phyloP scores from a whole-genome alignment of 2,329 filamentous ascomycete species.

The Xylaria sp. region DNA sequence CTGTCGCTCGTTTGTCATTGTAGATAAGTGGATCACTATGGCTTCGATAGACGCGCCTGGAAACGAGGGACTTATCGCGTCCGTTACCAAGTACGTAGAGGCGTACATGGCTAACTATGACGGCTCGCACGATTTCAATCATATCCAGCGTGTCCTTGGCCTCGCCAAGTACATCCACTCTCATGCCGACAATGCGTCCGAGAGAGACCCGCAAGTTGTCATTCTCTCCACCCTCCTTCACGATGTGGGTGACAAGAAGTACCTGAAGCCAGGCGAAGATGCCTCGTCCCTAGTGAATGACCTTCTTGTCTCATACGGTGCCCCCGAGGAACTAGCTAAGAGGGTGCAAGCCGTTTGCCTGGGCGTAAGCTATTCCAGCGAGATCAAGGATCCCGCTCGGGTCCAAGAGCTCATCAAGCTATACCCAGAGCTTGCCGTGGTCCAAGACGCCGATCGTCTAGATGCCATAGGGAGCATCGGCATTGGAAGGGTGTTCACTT shows the following conservation, averaged over 20 bases:
- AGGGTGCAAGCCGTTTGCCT: constrained; percentile 75
- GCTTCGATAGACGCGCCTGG: constrained; percentile 30
- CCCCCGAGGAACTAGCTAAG: constrained; percentile 61
- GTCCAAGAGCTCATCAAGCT: constrained; percentile 66
- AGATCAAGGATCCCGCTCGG: constrained; percentile 67
- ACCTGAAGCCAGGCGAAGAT: constrained; percentile 64
- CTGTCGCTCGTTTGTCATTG: constrained; percentile 30
- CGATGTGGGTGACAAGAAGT: constrained; percentile 88
- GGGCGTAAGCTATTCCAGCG: constrained; percentile 78
- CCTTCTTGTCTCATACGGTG: constrained; percentile 63
- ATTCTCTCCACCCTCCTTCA: constrained; percentile 79
- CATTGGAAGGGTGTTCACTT: constrained; percentile 79
- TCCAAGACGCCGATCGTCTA: constrained; percentile 92
- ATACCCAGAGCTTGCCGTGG: constrained; percentile 78
- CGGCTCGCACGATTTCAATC: constrained; percentile 84
- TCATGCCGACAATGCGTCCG: constrained; percentile 36
- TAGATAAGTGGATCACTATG: constrained; percentile 33
- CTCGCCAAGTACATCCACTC: constrained; percentile 71
- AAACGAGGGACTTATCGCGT: constrained; percentile 54
- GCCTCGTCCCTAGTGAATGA: constrained; percentile 59
- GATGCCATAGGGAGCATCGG: constrained; percentile 90
- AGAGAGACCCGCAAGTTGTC: constrained; percentile 60
- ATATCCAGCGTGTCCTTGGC: constrained; percentile 80
- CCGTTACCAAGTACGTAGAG: constrained; percentile 67
- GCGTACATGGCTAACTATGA: constrained; percentile 80